Conservation (phyloP, 371 early-diverging fungal species). For the Saksenaea vasiformis region DNA sequence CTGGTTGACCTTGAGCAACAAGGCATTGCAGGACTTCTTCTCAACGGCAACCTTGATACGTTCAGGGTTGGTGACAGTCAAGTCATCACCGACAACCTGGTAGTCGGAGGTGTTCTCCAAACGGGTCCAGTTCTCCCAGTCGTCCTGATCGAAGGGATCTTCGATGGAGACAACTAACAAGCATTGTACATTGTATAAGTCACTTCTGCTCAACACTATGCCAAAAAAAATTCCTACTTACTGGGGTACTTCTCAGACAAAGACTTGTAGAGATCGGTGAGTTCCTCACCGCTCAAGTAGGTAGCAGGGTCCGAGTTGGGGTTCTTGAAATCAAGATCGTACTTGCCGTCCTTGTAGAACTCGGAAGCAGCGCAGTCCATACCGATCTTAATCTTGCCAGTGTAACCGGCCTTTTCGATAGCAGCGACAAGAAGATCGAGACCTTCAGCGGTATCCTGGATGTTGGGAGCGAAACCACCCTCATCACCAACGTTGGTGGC, state of each 20-base stretch:
- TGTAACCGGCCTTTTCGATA: slow-evolving; percentile 92
- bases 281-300: slow-evolving; percentile 75
- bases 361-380: slow-evolving; percentile 99
- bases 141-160: slow-evolving; percentile 99
- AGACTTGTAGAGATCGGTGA: slow-evolving; percentile 83
- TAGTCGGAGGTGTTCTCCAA: slow-evolving; percentile 68
- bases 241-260: slow-evolving; percentile 90
- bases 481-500: slow-evolving; percentile 99
- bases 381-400: slow-evolving; percentile 94
- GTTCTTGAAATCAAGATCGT: slow-evolving; percentile 97
- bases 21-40: slow-evolving; percentile 94
- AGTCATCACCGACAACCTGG: slow-evolving; percentile 99
- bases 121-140: slow-evolving; percentile 92
- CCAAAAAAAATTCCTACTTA: slow-evolving; percentile 21
- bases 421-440: slow-evolving; percentile 91
- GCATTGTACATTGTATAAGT: not conserved
- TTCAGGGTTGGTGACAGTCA: slow-evolving; percentile 97
- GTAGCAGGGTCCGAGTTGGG: slow-evolving; percentile 79
- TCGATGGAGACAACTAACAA: slow-evolving; percentile 90
- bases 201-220: not conserved
- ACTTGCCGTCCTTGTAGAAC: slow-evolving; percentile 94
- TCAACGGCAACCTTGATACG: slow-evolving; percentile 90
- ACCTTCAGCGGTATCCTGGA: slow-evolving; percentile 96
- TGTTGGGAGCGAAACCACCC: slow-evolving; percentile 99
- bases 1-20: slow-evolving; percentile 99